phyloP scores from a whole-genome alignment of 495 filamentous ascomycete species.

The Penicillium psychrofluorescens region DNA sequence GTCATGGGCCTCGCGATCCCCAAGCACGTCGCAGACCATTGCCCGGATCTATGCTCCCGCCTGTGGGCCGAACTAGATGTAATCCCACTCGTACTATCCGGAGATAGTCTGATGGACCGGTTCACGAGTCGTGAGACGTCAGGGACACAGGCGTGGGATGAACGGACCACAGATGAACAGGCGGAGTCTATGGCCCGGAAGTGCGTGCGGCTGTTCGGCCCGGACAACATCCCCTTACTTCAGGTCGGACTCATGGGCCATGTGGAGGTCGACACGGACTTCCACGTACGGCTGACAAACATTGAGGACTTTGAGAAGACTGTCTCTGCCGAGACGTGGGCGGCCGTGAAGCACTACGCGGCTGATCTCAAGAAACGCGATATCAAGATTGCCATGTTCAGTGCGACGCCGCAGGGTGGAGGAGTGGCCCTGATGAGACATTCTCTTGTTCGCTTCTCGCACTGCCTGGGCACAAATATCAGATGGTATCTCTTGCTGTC shows the following conservation, averaged over 20 bases:
- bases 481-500: conserved; percentile 51
- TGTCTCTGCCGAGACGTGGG: conserved; percentile 58
- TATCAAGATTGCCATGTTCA: conserved; percentile 77
- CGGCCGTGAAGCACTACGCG: conserved; percentile 60
- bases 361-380: conserved; percentile 57
- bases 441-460: conserved; percentile 69
- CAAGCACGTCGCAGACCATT: conserved; percentile 37
- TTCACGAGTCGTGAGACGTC: conserved; percentile 5
- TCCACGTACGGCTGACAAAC: conserved; percentile 51
- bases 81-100: conserved; percentile 53
- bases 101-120: conserved; percentile 15
- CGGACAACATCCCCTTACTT: conserved; percentile 62
- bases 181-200: conserved; percentile 82
- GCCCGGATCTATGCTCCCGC: conserved; percentile 56
- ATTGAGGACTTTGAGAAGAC: conserved; percentile 59
- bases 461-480: conserved; percentile 58
- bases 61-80: conserved; percentile 78
- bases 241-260: conserved; percentile 65
- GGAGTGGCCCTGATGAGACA: conserved; percentile 88
- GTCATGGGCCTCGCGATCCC: conserved; percentile 51
- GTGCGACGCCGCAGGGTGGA: conserved; percentile 77
- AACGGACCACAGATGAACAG: conserved; percentile 67
- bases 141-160: conserved; percentile 28
- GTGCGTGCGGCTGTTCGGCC: conserved; percentile 75
- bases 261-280: conserved; percentile 69